Base-by-base conservation (phyloP, 495 filamentous ascomycete genomes). In the Penicillium roqueforti region DNA sequence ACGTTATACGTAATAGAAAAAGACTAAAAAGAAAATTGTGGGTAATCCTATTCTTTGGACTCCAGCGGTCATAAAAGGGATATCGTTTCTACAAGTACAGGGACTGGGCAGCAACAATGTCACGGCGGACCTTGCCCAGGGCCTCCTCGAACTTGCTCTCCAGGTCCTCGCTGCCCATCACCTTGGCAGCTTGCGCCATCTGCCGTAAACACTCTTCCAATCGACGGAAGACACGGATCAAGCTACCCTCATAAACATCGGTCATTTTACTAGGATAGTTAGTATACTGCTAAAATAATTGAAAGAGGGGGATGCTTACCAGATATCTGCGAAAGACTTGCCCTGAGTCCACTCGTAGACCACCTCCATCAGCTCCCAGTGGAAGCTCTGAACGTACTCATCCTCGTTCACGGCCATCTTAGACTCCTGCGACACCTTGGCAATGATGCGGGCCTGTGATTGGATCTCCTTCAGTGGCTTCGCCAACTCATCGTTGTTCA, bases 111-210 rank as follows among this genome's bases (percentile, higher is more conserved):
- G 92, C 89, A 52, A 97, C 92, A 68, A 97, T 91, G 66, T 96
- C 91, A 62, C 93, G 78, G 72, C 85, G 83, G 18, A 97, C 84
- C 82, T 95, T 95, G 42, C 76, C 74, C 60, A 98, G 73, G 31
- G 88, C 84, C 51, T 81, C 75, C 68, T 95, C 90, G 60, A 98
- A 98, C 66, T 89, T 97, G 61, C 83, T 74, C 68, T 91, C 85
- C 48, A 98, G 77, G 54, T 97, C 93, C 57, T 96, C 88, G 66
- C 85, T 96, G 49, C 93, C 93, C 95, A 98, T 98, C 48, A 96
- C 92, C 72, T 95, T 96, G 57, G 87, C 82, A 37, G 90, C 93
- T 72, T 96, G 87, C n/a, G 87, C 92, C 83, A 97, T 96, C 71
- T 98, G 93, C 57, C 95, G 81, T n/a, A 98, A 76, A 47, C 96